Base-by-base conservation (phyloP, 2,329 filamentous ascomycete genomes). In the Alternaria gansuensis region DNA sequence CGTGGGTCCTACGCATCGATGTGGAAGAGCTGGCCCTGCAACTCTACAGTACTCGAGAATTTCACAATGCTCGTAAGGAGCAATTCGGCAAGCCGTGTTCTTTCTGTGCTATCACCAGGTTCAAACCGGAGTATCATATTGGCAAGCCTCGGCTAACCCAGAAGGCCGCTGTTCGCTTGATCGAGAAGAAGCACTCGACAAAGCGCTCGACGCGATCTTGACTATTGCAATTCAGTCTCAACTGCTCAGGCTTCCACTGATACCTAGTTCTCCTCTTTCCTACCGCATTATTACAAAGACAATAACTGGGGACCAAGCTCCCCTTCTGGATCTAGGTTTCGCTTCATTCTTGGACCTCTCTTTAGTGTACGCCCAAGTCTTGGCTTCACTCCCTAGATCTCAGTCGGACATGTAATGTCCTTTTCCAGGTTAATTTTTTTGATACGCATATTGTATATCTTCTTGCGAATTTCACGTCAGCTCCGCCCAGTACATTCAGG, bases 1-100 rank as follows among this genome's bases (percentile, higher is more conserved):
- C 57, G 36, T 75, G 72, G 73, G 51, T 71, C 21, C 64, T 74
- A 4, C 69, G 72, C 21, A 58, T 68, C 48, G 71, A 75, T 34
- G 70, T 75, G 17, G 73, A 75, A 31, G 68, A 67, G 9, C 55
- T 75, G 26, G 72, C 71, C 3, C 44, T 72, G 43, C 64, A 63
- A 14, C 62, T 74, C 10, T 75, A 75, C 57, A 67, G 66, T 52
- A 74, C 72, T 6, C 63, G 69, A 17, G 65, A 61, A 29, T 75
- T 73, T 44, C 73, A 75, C 55, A 59, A 58, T 31, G 68, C 64
- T 9, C 66, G 64, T 23, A 49, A 56, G 10, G 63, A 68, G 48
- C 67, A 70, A 36, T 52, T 67, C 8, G 67, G 64, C 53, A 70
- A 61, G 51, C 67, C 69, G 14, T 71, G 69, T 46, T 59, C 59